Evolutionary conservation across 2,329 filamentous ascomycete genomes (phyloP), one percentile per base, ranked within the genome.

Genomic region (Colletotrichum lentis): DNA sequence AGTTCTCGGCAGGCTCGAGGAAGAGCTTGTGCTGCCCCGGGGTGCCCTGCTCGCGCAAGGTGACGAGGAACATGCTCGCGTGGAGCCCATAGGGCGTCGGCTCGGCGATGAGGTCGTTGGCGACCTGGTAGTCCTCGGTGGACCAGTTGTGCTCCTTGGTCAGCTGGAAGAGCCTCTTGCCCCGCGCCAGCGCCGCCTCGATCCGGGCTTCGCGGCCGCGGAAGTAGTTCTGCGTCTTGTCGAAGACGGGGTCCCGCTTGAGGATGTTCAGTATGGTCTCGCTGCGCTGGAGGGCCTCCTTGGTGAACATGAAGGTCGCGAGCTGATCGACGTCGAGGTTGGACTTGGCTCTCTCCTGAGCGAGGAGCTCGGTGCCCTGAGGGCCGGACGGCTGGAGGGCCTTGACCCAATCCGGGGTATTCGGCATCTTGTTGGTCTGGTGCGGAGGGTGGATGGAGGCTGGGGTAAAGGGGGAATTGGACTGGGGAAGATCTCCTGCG

Each of bases 151-250:
- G 84, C 80, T 91, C 80, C 62, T 86, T 83, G 37, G 86, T 83
- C 66, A 95, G 81, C 73, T 90, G 87, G 63, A 88, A 86, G 73
- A 94, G 79, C 58, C 85, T 85, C 84, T 94, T 94, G 54, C 84
- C 90, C 67, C 91, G 83, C 6, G 87, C 90, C 63, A 95, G 82
- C 1, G 91, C 86, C 41, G 85, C 86, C 75, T 92, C 86, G 73
- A 94, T 89, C 56, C 88, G 85, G 70, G 91, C 90, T 31, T 87
- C 83, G 52, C 91, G 83, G 49, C 91, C 90, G 72, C 87, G 84
- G 76, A 91, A 92, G 79, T 93, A 92, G 76, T 93, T 93, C 71
- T 91, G 88, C 3, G 88, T 88, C 80, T 94, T 94, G 79, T 94
- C 90, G 72, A 94, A 94, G 64, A 93, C 84, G 60, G 87, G 86